Evolutionary conservation across 495 filamentous ascomycete genomes (phyloP), one percentile per base, ranked within the genome.

Genomic region (Venustampulla echinocandica): DNA sequence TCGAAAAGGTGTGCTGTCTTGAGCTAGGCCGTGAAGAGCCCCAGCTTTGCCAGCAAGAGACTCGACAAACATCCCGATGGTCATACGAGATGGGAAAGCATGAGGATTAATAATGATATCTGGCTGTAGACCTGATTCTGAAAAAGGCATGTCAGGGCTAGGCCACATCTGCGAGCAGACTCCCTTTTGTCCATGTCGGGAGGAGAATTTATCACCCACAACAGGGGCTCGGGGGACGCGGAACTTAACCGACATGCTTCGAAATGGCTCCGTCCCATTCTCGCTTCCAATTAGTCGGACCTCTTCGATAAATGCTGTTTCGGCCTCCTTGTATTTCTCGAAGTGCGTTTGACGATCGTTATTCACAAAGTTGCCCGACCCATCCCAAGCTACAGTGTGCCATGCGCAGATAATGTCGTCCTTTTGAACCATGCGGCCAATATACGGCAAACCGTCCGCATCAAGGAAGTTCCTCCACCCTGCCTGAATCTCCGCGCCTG

Each of bases 51-150:
- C 92, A 18, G 92, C 92, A 50, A 98, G 76, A 5, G 90, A 95
- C 67, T 98, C 92, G 55, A 98, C 82, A 70, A 98, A 96, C 84
- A 97, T 96, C 62, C 92, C 92, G 62, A 98, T 98, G 19, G 92
- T 98, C 92, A 98, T 98, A 65, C 92, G 90, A 46, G 92, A 97
- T n/a, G 92, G 92, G 76, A 98, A 98, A 64, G 92, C 92, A 75
- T 98, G 92, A 49, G 92, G 92, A 67, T 98, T 98, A 70, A 98
- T 98, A 61, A 98, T 98, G 56, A 95, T 71, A 64, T 98, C 92
- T 3, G 92, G 92, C 60, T 95, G 87, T 59, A 98, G 96, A 47
- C 92, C 92, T 35, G 85, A 86, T 68, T 98, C 92, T 18, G 87
- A 88, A 69, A 98, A 98, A 6, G 92, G 92, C 89, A 98, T 95